Evolutionary conservation across 495 filamentous ascomycete genomes (phyloP), one percentile per base, ranked within the genome.

Genomic region (Penicillium angulare): DNA sequence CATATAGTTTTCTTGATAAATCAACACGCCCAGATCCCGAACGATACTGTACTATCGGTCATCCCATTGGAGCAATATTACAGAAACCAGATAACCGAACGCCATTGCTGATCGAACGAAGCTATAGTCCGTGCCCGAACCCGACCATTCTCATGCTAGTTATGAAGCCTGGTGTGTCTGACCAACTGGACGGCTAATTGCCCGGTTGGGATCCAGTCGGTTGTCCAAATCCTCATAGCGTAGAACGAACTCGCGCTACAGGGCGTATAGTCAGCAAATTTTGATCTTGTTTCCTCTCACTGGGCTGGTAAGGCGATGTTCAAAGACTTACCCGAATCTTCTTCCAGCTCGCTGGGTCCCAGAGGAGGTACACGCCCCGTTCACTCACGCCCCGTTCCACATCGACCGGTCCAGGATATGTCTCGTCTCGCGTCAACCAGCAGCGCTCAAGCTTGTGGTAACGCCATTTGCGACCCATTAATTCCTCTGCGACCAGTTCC

Each of bases 371-470:
- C 62, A 88, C 90, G 2, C 91, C 92, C 36, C 86, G 82, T 68
- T 97, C 92, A 44, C 83, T 84, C 22, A 82, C 80, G 16, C 80
- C 78, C 16, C 86, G 80, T 50, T 75, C 35, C 66, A 78, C 59
- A 80, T 84, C 33, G 33, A 78, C 73, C 0, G 89, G 88, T 7
- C 84, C 79, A 62, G 85, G 83, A 47, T 79, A 79, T 40, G 83
- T 74, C 17, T 89, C 84, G 61, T 95, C 90, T 66, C 93, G 92
- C 29, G 90, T 95, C 61, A 97, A 74, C 92, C 92, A 97, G 55
- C 92, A 82, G 53, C 87, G 84, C 45, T 91, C 76, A 46, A 89
- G 82, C 73, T 91, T 96, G 66, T 97, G 90, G 76, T 90, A 97
- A 52, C 91, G 77, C 92, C 92, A 97, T 65, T 92, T 91, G 43